Evolutionary conservation across 371 early-diverging fungal species (phyloP).

Genomic region (Basidiobolus meristosporus): DNA sequence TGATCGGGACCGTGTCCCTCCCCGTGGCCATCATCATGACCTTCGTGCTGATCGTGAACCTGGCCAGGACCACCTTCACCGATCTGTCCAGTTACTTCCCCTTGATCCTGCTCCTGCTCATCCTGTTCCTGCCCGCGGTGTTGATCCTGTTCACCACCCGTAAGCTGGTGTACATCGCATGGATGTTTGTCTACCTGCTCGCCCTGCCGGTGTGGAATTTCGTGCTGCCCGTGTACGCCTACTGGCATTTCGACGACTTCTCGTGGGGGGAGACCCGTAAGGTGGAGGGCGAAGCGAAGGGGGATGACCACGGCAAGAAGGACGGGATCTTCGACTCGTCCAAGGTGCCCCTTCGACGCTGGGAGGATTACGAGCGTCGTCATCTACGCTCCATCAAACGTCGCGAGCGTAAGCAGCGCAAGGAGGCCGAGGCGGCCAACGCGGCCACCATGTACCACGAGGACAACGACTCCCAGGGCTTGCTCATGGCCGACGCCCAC

Average conservation of each 20-base stretch:
- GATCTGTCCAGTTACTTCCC: slow-evolving; percentile 32
- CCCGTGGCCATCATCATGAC: slow-evolving; percentile 69
- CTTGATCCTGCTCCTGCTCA: slow-evolving; percentile 35
- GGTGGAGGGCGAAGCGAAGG: slow-evolving; percentile 69
- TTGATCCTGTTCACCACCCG: slow-evolving; percentile 80
- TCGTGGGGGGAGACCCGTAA: slow-evolving; percentile 93
- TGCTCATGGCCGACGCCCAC: too few species aligned
- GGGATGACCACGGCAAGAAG: slow-evolving; percentile 50
- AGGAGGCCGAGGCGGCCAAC: too few species aligned
- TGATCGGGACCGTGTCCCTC: slow-evolving; percentile 63
- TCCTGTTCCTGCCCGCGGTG: slow-evolving; percentile 70
- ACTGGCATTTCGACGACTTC: slow-evolving; percentile 99
- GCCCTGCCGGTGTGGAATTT: slow-evolving; percentile 93
- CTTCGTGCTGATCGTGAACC: slow-evolving; percentile 19
- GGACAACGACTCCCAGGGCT: too few species aligned
- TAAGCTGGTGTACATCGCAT: slow-evolving; percentile 68
- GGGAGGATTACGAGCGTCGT: slow-evolving; percentile 72
- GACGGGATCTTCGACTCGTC: slow-evolving; percentile 57
- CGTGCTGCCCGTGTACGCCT: slow-evolving; percentile 85
- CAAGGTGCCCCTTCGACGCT: slow-evolving; percentile 53
- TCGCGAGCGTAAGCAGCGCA: too few species aligned
- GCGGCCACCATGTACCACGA: too few species aligned
- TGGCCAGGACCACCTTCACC: slow-evolving; percentile 13
- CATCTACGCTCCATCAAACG: slow-evolving; percentile 17
- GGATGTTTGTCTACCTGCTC: slow-evolving; percentile 78